Evolutionary conservation across 495 filamentous ascomycete genomes (phyloP).

Genomic region (Rostrohypoxylon terebratum): DNA sequence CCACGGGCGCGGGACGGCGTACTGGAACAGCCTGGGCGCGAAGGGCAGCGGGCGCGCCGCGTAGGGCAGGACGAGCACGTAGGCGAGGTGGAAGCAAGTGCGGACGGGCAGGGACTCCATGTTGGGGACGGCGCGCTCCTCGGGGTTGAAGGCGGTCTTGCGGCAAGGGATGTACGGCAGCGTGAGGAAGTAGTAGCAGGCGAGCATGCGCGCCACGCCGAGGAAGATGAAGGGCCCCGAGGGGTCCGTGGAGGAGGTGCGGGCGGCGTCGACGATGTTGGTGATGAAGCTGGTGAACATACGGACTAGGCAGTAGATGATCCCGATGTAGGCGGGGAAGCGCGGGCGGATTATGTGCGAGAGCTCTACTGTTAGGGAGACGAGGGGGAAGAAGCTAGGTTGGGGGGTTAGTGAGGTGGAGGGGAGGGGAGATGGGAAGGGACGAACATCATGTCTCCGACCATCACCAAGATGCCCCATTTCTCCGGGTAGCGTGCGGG

Average conservation of each 20-base stretch:
- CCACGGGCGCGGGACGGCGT: not conserved
- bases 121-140: not conserved
- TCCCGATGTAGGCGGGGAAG: not conserved
- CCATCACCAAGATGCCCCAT: not conserved
- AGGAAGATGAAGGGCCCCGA: not conserved
- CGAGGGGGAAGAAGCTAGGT: slow-evolving; percentile 16
- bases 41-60: too few relatives aligned
- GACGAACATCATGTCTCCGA: slow-evolving; percentile 27
- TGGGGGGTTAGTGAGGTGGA: not conserved
- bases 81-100: not conserved
- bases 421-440: not conserved
- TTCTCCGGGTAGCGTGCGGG: not conserved
- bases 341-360: not conserved
- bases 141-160: not conserved
- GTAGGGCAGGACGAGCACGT: too few relatives aligned
- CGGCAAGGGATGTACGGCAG: not conserved
- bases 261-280: not conserved
- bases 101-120: not conserved
- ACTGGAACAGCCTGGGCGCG: not conserved
- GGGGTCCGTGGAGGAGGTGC: not conserved
- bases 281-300: not conserved
- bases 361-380: slow-evolving; percentile 1
- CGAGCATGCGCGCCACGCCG: not conserved
- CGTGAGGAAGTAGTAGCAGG: not conserved
- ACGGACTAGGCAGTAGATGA: not conserved